Base-by-base conservation (phyloP, 2,329 filamentous ascomycete species). In the Sporothrix pseudoabietina region DNA sequence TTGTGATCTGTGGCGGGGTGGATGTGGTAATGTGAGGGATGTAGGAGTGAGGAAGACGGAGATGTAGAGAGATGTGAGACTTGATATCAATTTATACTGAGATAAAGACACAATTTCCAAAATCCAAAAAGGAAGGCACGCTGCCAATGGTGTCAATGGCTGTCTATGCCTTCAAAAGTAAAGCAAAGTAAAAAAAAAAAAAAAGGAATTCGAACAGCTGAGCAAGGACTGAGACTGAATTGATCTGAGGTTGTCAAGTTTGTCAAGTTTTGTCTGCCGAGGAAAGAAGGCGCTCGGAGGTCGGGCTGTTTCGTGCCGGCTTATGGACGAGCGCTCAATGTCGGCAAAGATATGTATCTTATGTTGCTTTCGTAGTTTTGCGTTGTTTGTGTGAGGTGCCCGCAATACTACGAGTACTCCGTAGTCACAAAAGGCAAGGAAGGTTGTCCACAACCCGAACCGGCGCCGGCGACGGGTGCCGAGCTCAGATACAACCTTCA, bases 391-490 rank as follows among this genome's bases (percentile, higher is more conserved):
- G n/a, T 4, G 35, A 30, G 22, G 22, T 66, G 55, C 16, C 22
- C 19, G 19, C 57, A 22, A 8, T 63, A 16, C 16, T 19, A 39
- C n/a, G n/a, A n/a, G n/a, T n/a, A n/a, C 57, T 6, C 39, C 61
- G 22, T 19, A 30, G 61, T 4, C 44, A 12, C 22, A 66, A 57
- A 26, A 54, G n/a, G 52, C 1, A 26, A 35, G 55, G 14, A 35
- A 5, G 26, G 14, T 59, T 19, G 30, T 59, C 30, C 30, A 59
- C 30, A 14, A 59, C 55, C 61, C 61, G 61, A 66, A 54, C 30
- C 66, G 66, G 66, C 47, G 47, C 66, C 66, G 66, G 66, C n/a
- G 30, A 54, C 44, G 30, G 61, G 39, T 30, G 61, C 61, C 39
- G 61, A 66, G 8, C 3, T 30, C 26, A 12, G 52, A 5, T 19